A percentile compares a stretch with the other conserved stretches of the same genome.
Evolutionary conservation across 2,329 filamentous ascomycete species (phyloP).

Genomic region (Trichophyton benhamiae): DNA sequence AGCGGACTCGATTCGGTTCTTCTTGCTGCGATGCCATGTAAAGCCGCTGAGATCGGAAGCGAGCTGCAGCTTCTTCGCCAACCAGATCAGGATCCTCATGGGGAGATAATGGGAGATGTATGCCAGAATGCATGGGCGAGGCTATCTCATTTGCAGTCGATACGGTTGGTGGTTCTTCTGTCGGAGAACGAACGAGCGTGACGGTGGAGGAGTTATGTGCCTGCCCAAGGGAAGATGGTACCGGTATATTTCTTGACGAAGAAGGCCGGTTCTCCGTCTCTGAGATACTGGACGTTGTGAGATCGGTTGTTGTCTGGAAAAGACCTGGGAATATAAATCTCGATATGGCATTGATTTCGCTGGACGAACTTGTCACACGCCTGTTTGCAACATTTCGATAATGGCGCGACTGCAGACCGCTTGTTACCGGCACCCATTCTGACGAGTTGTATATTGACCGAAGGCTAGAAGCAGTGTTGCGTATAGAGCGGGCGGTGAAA

Average conservation of each 20-base stretch:
- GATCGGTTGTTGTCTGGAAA: constrained; percentile 18
- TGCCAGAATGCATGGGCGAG: not conserved
- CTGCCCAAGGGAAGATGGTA: not conserved
- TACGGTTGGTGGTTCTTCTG: not conserved
- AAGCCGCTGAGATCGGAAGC: constrained; percentile 44
- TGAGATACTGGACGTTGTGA: not conserved
- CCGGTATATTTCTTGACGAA: not conserved
- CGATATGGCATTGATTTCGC: constrained; percentile 12
- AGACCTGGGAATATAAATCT: constrained; percentile 14
- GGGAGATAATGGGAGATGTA: constrained; percentile 32
- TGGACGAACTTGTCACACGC: constrained; percentile 37
- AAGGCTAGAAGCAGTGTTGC: constrained; percentile 16
- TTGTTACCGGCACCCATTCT: constrained; percentile 45
- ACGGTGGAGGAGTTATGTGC: constrained; percentile 9
- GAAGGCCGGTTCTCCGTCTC: not conserved
- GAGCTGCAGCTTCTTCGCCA: constrained; percentile 50
- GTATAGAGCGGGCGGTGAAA: not conserved
- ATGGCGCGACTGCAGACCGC: constrained; percentile 46
- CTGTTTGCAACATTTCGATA: constrained; percentile 54
- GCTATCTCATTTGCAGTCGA: not conserved
- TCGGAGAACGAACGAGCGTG: constrained; percentile 7
- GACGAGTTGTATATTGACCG: constrained; percentile 46
- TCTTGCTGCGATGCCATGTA: constrained; percentile 33
- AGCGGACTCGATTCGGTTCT: constrained; percentile 32
- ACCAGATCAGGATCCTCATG: constrained; percentile 57